Conservation (phyloP, 148 eudicot species). For the Chenopodium berlandieri region DNA sequence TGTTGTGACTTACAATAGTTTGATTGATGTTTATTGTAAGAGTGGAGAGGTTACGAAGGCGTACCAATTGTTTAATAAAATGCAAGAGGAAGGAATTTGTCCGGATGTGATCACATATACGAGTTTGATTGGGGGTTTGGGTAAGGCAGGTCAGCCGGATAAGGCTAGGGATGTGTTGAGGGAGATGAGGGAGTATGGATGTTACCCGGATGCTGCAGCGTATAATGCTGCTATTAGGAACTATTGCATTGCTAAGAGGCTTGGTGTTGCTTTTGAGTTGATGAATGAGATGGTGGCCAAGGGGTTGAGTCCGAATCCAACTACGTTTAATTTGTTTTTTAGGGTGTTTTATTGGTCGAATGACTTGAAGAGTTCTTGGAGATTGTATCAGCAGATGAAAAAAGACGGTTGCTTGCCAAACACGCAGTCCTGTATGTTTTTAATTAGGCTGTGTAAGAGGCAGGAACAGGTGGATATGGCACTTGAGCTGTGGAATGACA, state of each 20-base stretch:
- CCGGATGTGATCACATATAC: conserved; percentile 87
- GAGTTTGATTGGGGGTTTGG: conserved; percentile 83
- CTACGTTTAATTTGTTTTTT: conserved; percentile 74
- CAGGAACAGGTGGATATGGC: conserved; percentile 84
- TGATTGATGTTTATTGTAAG: conserved; percentile 84
- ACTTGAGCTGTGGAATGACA: conserved; percentile 83
- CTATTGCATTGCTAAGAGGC: conserved; percentile 79
- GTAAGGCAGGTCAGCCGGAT: conserved; percentile 83
- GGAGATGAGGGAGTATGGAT: conserved; percentile 80
- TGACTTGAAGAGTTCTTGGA: conserved; percentile 68
- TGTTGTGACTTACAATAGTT: conserved; percentile 71
- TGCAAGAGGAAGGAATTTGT: conserved; percentile 51
- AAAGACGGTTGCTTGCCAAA: conserved; percentile 63
- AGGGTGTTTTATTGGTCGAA: conserved; percentile 75
- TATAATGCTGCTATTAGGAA: conserved; percentile 80
- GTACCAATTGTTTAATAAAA: conserved; percentile 44
- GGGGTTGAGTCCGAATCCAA: conserved; percentile 72
- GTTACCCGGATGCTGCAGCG: conserved; percentile 80
- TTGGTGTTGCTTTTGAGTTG: conserved; percentile 54
- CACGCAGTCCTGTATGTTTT: conserved; percentile 87
- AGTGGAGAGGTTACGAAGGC: conserved; percentile 67
- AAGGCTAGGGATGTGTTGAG: conserved; percentile 67
- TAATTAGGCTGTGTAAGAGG: conserved; percentile 63
- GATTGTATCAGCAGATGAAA: conserved; percentile 74
- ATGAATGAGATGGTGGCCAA: conserved; percentile 64